These are phyloP conservation scores for Boletus sp. DNA, from an alignment of 768 basidiomycete species.

Conservation along the genomic window DNA sequence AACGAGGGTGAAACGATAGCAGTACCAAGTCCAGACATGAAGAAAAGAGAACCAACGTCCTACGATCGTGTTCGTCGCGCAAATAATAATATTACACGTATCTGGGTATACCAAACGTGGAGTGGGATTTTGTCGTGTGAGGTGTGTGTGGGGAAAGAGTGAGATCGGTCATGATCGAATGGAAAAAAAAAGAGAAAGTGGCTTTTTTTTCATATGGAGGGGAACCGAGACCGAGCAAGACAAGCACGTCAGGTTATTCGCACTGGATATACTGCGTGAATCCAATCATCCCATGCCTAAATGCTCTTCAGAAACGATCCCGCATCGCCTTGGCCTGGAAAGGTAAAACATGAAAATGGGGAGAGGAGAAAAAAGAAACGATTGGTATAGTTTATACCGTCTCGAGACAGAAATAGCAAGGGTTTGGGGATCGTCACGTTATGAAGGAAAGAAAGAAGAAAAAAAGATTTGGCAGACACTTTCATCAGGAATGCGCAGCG, in stretches of 20 bases:
- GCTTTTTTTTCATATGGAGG: not conserved
- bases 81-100: slow-evolving; percentile 40
- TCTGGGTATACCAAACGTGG: slow-evolving; percentile 31
- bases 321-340: slow-evolving; percentile 9
- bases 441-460: not conserved
- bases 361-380: slow-evolving; percentile 4
- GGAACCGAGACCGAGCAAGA: not conserved
- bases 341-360: not conserved
- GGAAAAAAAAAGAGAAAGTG: slow-evolving; percentile 17
- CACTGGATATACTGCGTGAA: slow-evolving; percentile 8
- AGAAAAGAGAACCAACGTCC: not conserved
- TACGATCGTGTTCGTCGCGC: slow-evolving; percentile 1
- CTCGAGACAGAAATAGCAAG: slow-evolving; percentile 5
- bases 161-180: not conserved
- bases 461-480: slow-evolving; percentile 17
- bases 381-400: slow-evolving; percentile 22
- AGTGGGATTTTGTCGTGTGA: not conserved
- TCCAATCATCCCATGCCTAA: slow-evolving; percentile 10
- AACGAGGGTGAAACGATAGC: too few relatives aligned
- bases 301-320: slow-evolving; percentile 11
- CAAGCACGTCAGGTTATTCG: not conserved
- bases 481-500: slow-evolving; percentile 32
- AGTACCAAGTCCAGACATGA: too few relatives aligned
- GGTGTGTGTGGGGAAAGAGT: not conserved
- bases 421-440: not conserved